phyloP scores from a whole-genome alignment of 1,139 yeast genomes.

The Geotrichum macrosporum region DNA sequence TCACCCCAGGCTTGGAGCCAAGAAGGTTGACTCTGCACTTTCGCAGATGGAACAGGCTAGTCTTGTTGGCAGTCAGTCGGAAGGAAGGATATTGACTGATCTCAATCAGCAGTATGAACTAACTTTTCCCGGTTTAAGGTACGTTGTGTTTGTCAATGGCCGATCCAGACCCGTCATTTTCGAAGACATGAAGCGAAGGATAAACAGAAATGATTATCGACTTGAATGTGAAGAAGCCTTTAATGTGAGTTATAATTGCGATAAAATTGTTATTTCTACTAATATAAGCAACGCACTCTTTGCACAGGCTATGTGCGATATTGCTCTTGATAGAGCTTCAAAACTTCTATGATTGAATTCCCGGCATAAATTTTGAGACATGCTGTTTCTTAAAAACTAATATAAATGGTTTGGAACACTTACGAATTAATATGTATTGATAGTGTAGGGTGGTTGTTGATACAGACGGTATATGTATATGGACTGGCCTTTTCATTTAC shows the following conservation, averaged over 20 bases:
- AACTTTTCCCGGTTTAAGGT: slow-evolving; percentile 74
- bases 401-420: too few relatives aligned
- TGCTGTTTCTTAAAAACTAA: too few relatives aligned
- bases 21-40: slow-evolving; percentile 52
- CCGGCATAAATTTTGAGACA: too few relatives aligned
- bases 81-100: slow-evolving; percentile 45
- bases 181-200: slow-evolving; percentile 60
- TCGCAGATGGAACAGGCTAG: slow-evolving; percentile 69
- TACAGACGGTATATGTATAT: too few relatives aligned
- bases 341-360: slow-evolving; percentile 24
- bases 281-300: too few relatives aligned
- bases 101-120: slow-evolving; percentile 63
- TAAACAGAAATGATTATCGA: slow-evolving; percentile 49
- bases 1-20: slow-evolving; percentile 81
- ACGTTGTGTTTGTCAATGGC: slow-evolving; percentile 90
- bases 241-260: slow-evolving; percentile 38
- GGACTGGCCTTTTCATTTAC: too few relatives aligned
- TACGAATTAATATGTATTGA: too few relatives aligned
- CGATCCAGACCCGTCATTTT: slow-evolving; percentile 62
- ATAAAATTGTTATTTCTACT: slow-evolving; percentile 6
- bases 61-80: slow-evolving; percentile 44
- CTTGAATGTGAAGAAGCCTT: slow-evolving; percentile 64
- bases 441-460: too few relatives aligned
- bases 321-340: slow-evolving; percentile 68
- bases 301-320: slow-evolving; percentile 72